Percentiles rank a stretch among this genome's conserved stretches.
Evolutionary conservation across 2,329 filamentous ascomycete genomes (phyloP).

Genomic region (Emergomyces pasteurianus): DNA sequence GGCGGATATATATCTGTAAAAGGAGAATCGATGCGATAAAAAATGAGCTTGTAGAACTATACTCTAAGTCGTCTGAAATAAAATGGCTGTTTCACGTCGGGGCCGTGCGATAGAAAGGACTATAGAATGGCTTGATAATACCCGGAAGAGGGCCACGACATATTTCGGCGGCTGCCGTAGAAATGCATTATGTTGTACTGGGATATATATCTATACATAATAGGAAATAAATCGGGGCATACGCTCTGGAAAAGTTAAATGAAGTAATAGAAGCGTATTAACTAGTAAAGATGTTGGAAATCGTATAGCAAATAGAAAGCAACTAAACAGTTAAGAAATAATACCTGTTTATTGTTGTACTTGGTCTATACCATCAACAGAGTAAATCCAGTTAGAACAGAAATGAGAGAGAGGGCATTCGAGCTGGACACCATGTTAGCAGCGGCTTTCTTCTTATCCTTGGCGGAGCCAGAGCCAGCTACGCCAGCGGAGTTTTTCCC

Average conservation of each 20-base stretch:
- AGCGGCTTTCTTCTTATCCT: constrained; percentile 5
- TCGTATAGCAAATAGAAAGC: background rate
- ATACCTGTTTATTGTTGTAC: no score
- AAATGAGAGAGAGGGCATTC: constrained; percentile 2
- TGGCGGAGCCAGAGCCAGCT: constrained; percentile 15
- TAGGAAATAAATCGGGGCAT: background rate
- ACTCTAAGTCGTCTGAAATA: no score
- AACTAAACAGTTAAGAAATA: no score
- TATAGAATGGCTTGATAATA: background rate
- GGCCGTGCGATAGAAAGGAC: background rate
- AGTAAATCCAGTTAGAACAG: constrained; percentile 3
- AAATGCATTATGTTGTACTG: background rate
- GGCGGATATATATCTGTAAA: background rate
- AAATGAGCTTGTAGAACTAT: no score
- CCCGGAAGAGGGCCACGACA: background rate
- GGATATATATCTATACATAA: no score
- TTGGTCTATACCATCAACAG: constrained; percentile 5
- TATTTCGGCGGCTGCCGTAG: background rate
- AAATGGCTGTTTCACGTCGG: background rate
- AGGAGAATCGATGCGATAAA: no score
- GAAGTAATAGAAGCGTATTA: background rate
- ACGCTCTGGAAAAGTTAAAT: background rate
- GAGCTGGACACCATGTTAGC: constrained; percentile 10
- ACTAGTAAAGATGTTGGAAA: background rate
- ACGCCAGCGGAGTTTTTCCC: constrained; percentile 27